These are phyloP conservation scores for Monilinia fructicola DNA, from an alignment of 2,329 filamentous ascomycete genomes.

Conservation along the genomic window DNA sequence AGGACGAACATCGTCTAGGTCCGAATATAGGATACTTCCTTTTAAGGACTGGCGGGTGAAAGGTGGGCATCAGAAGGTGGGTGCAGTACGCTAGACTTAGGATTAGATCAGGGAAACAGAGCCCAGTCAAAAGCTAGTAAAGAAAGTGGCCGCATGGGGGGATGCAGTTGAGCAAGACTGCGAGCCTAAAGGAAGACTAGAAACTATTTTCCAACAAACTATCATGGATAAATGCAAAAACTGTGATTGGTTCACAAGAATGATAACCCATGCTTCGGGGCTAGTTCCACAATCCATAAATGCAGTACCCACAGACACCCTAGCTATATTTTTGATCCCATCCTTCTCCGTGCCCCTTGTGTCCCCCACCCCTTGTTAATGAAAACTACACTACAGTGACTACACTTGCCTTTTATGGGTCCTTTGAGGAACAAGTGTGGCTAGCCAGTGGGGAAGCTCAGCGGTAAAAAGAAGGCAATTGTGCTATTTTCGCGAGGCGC, in stretches of 20 bases:
- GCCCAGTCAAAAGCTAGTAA: conserved; percentile 4
- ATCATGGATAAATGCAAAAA: background rate
- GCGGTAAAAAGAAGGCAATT: conserved; percentile 19
- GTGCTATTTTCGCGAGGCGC: conserved; percentile 41
- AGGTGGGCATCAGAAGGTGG: conserved; percentile 21
- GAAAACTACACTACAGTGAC: too few relatives aligned
- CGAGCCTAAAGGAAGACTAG: conserved; percentile 16
- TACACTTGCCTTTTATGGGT: conserved; percentile 9
- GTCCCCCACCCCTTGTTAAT: conserved; percentile 1
- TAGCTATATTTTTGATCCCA: conserved; percentile 4
- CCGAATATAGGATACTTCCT: conserved; percentile 22
- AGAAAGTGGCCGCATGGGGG: conserved; percentile 14
- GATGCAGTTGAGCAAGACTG: conserved; percentile 10
- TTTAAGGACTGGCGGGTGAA: conserved; percentile 4
- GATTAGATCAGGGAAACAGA: conserved; percentile 13
- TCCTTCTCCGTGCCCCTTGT: conserved; percentile 17
- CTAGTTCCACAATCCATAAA: conserved; percentile 10
- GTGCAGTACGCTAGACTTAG: background rate
- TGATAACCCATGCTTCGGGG: conserved; percentile 3
- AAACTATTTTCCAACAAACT: conserved; percentile 4
- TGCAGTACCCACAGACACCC: background rate
- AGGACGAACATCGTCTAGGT: conserved; percentile 19
- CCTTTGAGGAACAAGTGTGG: conserved; percentile 29
- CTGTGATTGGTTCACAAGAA: conserved; percentile 2
- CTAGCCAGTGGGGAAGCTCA: conserved; percentile 30